These are phyloP conservation scores for Ochromonas danica DNA, from an alignment of 108 stramenopile genomes.

Conservation along the genomic window DNA sequence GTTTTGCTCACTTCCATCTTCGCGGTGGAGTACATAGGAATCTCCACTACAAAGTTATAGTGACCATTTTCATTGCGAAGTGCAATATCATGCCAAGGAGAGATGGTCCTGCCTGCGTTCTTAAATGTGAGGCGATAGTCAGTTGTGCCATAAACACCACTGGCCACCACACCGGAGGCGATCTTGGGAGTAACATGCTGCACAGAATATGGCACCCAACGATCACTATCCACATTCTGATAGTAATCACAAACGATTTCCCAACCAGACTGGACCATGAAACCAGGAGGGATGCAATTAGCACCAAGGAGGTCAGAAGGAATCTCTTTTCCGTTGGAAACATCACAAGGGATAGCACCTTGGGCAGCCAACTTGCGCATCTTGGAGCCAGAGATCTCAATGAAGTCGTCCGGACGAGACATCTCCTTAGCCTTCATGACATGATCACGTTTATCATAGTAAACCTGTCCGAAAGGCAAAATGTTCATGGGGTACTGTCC, in stretches of 20 bases:
- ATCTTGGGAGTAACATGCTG: slow-evolving; percentile 54
- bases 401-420: slow-evolving; percentile 80
- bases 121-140: slow-evolving; percentile 58
- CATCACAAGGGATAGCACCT: slow-evolving; percentile 84
- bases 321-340: slow-evolving; percentile 61
- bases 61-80: slow-evolving; percentile 60
- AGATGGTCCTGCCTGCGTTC: slow-evolving; percentile 50
- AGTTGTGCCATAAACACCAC: slow-evolving; percentile 72
- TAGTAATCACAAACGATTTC: slow-evolving; percentile 94
- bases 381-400: slow-evolving; percentile 91
- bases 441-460: slow-evolving; percentile 92
- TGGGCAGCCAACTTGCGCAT: slow-evolving; percentile 88
- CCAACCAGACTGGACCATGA: slow-evolving; percentile 99
- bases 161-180: slow-evolving; percentile 42
- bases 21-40: slow-evolving; percentile 87
- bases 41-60: slow-evolving; percentile 83
- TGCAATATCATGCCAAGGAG: slow-evolving; percentile 88
- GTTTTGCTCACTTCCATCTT: slow-evolving; percentile 94
- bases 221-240: slow-evolving; percentile 75
- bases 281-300: slow-evolving; percentile 93
- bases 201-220: slow-evolving; percentile 87
- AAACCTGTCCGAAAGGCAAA: slow-evolving; percentile 94
- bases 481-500: slow-evolving; percentile 90
- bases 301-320: slow-evolving; percentile 89
- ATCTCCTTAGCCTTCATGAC: slow-evolving; percentile 90